Evolutionary conservation across 176 grass and related monocot species (phyloP), one percentile per base, ranked within the genome.

Genomic region (Chloris gayana): DNA sequence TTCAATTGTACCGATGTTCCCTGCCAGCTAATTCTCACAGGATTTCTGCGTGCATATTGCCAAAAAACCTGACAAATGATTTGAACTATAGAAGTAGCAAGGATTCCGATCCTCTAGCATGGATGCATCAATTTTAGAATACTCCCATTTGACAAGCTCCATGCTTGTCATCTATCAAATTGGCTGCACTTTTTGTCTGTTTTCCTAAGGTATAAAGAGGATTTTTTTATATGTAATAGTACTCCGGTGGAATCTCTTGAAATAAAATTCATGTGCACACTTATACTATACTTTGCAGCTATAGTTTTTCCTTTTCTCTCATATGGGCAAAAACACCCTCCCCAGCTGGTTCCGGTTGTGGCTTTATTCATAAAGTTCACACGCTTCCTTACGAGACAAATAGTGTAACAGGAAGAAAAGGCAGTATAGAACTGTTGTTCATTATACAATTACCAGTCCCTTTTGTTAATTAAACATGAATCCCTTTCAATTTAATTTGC

Each of bases 131-230:
- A 37, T 37, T 37, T 37, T 6, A 37, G 35, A 37, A 37, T 37
- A 37, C 35, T 37, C 3, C 35, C 35, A 5, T 37, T 37, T 37
- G 35, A 37, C 35, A 37, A 60, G 14, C 38, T 77, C 53, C 37
- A 61, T 29, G 19, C 9, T 82, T 76, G 78, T 81, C 51, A 41
- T 87, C 53, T 70, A 53, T 26, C 31, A 18, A 82, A 56, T 71
- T 82, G 25, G 26, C 69, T 70, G 42, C 38, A 62, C 39, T 66
- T 29, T 3, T 58, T n/a, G 26, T 73, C 9, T 22, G 7, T 58
- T 74, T 32, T 57, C 46, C 59, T 64, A 7, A 4, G 12, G 0
- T 34, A 34, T 56, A n/a, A 17, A 66, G 61, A 51, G 17, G 31
- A n/a, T 37, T 64, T 47, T 34, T 61, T 37, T 50, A 3, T 51